Evolutionary conservation across 495 filamentous ascomycete genomes (phyloP).

Genomic region (Aspergillus carlsbadensis): DNA sequence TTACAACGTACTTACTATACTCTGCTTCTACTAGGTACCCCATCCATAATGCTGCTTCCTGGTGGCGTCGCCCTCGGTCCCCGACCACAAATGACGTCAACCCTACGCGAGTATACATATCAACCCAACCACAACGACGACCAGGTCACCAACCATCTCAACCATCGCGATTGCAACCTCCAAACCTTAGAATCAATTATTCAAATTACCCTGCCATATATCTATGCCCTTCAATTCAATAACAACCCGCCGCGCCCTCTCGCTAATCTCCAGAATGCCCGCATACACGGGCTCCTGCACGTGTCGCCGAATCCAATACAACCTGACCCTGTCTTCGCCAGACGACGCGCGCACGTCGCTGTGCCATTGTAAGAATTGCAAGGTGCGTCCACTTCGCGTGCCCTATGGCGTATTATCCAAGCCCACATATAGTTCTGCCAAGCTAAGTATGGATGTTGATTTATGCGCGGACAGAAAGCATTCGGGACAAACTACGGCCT

Average conservation of each 20-base stretch:
- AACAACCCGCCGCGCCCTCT: not conserved
- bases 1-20: no score
- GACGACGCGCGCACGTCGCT: constrained; percentile 63
- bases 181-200: no score
- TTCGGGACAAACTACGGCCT: constrained; percentile 64
- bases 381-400: no score
- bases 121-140: no score
- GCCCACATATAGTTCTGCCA: not conserved
- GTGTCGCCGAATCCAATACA: constrained; percentile 48
- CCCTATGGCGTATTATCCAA: no score
- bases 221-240: no score
- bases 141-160: not conserved
- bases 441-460: not conserved
- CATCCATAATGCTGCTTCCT: no score
- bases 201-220: no score
- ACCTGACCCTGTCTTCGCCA: constrained; percentile 42
- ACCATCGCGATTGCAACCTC: not conserved
- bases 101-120: not conserved
- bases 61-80: no score
- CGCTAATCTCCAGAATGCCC: constrained; percentile 22
- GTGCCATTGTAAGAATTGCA: constrained; percentile 66
- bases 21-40: no score
- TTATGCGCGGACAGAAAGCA: constrained; percentile 41
- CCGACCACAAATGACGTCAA: not conserved
- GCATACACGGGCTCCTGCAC: constrained; percentile 48